Evolutionary conservation across 1,139 yeast species (phyloP), one percentile per base, ranked within the genome.

Genomic region (Yamadazyma sp.): DNA sequence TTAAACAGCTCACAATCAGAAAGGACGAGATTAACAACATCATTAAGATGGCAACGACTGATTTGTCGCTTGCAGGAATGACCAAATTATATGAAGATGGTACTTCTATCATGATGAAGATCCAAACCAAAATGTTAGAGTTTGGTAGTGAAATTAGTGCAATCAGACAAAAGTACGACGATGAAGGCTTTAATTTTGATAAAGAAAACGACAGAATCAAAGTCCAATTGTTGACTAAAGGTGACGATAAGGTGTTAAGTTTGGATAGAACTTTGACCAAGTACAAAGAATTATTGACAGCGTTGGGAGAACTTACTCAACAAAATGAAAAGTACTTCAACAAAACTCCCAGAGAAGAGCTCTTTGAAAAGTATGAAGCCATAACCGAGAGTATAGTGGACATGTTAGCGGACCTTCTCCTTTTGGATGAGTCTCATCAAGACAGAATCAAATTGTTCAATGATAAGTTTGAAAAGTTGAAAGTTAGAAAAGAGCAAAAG

Each of bases 121-220:
- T 79, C 18, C 80, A 77, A 54, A 67, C 63, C 8, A 58, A 63
- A 36, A 61, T 77, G 61, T 47, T 73, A 37, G 66, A 63, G 13
- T 68, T 69, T 58, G 74, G 75, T 2, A 65, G 64, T 33, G 73
- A 74, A 46, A 64, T 76, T 4, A 52, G 61, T 34, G 64, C 58
- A 6, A 45, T 77, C 26, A 61, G 74, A 42, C 52, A 57, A 23
- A 65, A 68, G 39, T 78, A 59, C 48, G 70, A 67, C 5, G 62
- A 60, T 3, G 61, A 62, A 27, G 71, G 67, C 0, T 54, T 78
- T 27, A 73, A 77, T 49, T 78, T 74, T 48, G 79, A 76, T 34
- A 67, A 66, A 43, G 80, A 76, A 45, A 66, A 70, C 41, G 67
- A 65, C 37, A 65, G 70, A 42, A 49, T 73, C 31, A 68, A 68